Evolutionary conservation across 1,284 basidiomycete genomes (phyloP).

Genomic region (Coriolopsis trogii): DNA sequence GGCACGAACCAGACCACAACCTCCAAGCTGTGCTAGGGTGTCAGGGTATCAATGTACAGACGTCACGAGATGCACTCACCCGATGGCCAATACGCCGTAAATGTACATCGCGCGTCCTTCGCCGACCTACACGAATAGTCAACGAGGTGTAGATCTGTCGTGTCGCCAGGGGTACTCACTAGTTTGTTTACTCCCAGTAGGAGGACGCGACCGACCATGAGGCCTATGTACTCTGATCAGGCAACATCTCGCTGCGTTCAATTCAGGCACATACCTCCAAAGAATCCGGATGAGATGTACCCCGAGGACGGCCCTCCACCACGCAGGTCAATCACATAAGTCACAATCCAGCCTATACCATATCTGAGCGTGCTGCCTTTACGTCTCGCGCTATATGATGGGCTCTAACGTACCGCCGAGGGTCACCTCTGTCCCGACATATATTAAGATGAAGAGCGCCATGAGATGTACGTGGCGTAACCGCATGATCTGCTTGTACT

Average conservation of each 20-base stretch:
- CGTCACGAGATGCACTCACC: constrained; percentile 37
- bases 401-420: constrained; percentile 57
- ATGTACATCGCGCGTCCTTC: constrained; percentile 55
- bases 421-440: constrained; percentile 70
- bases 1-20: constrained; percentile 67
- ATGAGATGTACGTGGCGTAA: constrained; percentile 57
- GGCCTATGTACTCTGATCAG: too few relatives aligned
- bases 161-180: constrained; percentile 33
- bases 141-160: not conserved
- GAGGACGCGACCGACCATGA: constrained; percentile 56
- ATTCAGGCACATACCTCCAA: not conserved
- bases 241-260: too few relatives aligned
- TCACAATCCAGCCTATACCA: constrained; percentile 30
- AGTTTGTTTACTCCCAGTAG: constrained; percentile 61
- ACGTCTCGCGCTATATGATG: too few relatives aligned
- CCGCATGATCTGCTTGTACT: constrained; percentile 56
- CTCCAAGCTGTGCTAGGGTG: constrained; percentile 47
- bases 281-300: constrained; percentile 41
- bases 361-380: constrained; percentile 18
- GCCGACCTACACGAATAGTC: constrained; percentile 43
- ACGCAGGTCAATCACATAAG: constrained; percentile 17
- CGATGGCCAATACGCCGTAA: constrained; percentile 54
- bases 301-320: constrained; percentile 37
- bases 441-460: constrained; percentile 68
- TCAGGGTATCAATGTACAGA: not conserved